These are phyloP conservation scores for Penicillium sp. DNA, from an alignment of 2,329 filamentous ascomycete genomes.

Conservation along the genomic window DNA sequence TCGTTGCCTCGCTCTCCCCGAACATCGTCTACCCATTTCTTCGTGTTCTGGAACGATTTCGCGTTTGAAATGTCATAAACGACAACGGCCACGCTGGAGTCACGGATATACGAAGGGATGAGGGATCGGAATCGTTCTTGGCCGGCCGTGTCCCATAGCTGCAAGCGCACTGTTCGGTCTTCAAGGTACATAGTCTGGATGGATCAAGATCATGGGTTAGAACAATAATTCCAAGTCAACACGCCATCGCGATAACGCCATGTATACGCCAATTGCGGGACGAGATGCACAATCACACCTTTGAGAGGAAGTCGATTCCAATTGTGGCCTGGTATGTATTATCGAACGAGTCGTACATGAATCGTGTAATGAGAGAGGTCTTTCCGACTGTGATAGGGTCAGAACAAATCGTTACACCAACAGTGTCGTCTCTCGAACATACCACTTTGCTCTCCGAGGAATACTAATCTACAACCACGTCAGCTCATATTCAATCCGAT, in stretches of 20 bases:
- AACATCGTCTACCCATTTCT: slow-evolving; percentile 99
- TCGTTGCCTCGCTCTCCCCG: slow-evolving; percentile 94
- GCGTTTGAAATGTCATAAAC: slow-evolving; percentile 98
- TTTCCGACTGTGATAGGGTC: slow-evolving; percentile 70
- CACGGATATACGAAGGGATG: slow-evolving; percentile 97
- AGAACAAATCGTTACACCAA: slow-evolving; percentile 17
- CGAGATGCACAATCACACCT: slow-evolving; percentile 55
- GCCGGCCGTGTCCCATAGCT: slow-evolving; percentile 97
- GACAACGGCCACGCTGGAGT: slow-evolving; percentile 95
- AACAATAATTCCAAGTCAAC: neutral
- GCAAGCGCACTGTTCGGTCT: slow-evolving; percentile 93
- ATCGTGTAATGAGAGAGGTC: slow-evolving; percentile 95
- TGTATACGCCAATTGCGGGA: neutral
- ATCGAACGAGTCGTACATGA: slow-evolving; percentile 99
- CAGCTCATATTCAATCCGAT: slow-evolving; percentile 20
- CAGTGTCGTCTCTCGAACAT: slow-evolving; percentile 33
- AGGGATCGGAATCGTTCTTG: slow-evolving; percentile 96
- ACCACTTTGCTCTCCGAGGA: slow-evolving; percentile 98
- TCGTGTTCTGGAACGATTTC: slow-evolving; percentile 97
- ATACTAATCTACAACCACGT: slow-evolving; percentile 69
- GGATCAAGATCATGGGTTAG: neutral
- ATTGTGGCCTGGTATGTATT: slow-evolving; percentile 99
- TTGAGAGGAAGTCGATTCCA: slow-evolving; percentile 98
- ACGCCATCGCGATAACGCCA: neutral
- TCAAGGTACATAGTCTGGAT: slow-evolving; percentile 95